Conservation (phyloP, 2,329 filamentous ascomycete genomes). For the Colletotrichum shisoi region DNA sequence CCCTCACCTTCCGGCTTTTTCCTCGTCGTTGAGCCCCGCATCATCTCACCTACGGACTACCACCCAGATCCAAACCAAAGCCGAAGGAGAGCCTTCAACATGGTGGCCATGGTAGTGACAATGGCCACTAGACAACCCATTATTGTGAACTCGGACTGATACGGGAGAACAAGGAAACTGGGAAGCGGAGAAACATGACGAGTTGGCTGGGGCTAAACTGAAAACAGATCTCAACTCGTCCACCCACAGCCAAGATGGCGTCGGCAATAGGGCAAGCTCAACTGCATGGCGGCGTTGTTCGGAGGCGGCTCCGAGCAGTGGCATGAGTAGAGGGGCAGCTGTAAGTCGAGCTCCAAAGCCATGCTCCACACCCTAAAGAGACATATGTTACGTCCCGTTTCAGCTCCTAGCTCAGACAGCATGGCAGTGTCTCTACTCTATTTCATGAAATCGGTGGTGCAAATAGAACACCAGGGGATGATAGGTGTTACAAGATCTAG, state of each 20-base stretch:
- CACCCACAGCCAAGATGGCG: not conserved
- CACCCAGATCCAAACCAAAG: slow-evolving; percentile 1
- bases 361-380: not conserved
- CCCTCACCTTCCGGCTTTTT: not conserved
- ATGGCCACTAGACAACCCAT: slow-evolving; percentile 7
- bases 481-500: slow-evolving; percentile 14
- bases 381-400: not conserved
- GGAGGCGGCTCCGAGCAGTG: slow-evolving; percentile 26
- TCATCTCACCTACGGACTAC: not conserved
- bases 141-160: slow-evolving; percentile 1
- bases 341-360: not conserved
- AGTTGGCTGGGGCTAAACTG: slow-evolving; percentile 26
- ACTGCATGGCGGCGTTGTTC: slow-evolving; percentile 16
- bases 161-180: slow-evolving; percentile 9
- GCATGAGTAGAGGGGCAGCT: slow-evolving; percentile 7
- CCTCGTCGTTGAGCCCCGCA: not conserved
- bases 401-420: not conserved
- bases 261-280: slow-evolving; percentile 4
- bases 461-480: not conserved
- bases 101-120: slow-evolving; percentile 12
- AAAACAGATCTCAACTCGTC: slow-evolving; percentile 20
- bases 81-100: slow-evolving; percentile 2
- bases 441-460: slow-evolving; percentile 7
- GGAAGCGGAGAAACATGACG: slow-evolving; percentile 27
- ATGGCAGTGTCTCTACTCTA: slow-evolving; percentile 1